Percentiles rank a stretch among this genome's conserved stretches.
Evolutionary conservation across 495 filamentous ascomycete genomes (phyloP).

Genomic region (Aspergillus heteromorphus): DNA sequence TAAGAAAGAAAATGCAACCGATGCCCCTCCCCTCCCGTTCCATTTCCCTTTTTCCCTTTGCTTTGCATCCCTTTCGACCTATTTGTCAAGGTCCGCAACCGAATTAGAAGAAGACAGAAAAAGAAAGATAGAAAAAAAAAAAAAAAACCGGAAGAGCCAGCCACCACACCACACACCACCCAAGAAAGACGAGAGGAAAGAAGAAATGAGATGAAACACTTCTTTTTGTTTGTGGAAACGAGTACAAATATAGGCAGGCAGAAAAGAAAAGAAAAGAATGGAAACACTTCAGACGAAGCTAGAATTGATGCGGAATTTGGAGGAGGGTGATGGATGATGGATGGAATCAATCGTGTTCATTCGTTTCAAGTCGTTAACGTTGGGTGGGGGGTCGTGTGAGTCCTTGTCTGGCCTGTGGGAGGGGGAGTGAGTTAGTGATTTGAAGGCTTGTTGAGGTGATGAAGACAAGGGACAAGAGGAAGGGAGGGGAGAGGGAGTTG

Average conservation of each 20-base stretch:
- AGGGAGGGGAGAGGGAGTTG: slow-evolving; percentile 12
- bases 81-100: background rate
- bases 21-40: background rate
- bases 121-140: background rate
- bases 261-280: slow-evolving; percentile 8
- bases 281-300: slow-evolving; percentile 10
- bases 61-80: too few relatives aligned
- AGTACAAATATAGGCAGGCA: slow-evolving; percentile 5
- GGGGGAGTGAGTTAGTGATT: slow-evolving; percentile 3
- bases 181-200: background rate
- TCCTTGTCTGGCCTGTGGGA: slow-evolving; percentile 37
- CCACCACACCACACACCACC: background rate
- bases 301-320: too few relatives aligned
- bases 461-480: too few relatives aligned
- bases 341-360: slow-evolving; percentile 11
- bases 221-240: background rate
- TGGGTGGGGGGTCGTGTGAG: slow-evolving; percentile 35
- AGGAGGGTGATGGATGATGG: too few relatives aligned
- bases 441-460: background rate
- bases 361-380: slow-evolving; percentile 35
- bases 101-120: background rate
- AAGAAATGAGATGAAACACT: background rate
- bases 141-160: background rate
- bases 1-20: background rate
- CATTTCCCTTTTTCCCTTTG: too few relatives aligned